Evolutionary conservation across 2,329 filamentous ascomycete genomes (phyloP).

Genomic region (Blastomyces emzantsi): DNA sequence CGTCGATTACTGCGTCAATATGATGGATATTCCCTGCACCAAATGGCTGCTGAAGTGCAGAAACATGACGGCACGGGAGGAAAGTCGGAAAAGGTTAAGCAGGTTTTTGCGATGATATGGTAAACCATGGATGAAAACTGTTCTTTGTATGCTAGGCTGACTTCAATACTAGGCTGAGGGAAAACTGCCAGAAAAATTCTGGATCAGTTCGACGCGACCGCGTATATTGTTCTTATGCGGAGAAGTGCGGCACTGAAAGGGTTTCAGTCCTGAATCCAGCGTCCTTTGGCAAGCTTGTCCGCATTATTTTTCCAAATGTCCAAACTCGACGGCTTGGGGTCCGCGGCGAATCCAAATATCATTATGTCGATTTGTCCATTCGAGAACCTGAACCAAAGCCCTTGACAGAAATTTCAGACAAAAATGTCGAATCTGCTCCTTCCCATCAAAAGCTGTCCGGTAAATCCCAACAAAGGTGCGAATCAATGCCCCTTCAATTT

Average conservation of each 20-base stretch:
- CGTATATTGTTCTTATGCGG: slow-evolving; percentile 93
- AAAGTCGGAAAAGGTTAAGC: slow-evolving; percentile 44
- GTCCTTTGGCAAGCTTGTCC: slow-evolving; percentile 93
- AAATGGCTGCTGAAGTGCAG: slow-evolving; percentile 42
- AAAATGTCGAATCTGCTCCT: neutral
- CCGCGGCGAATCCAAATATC: slow-evolving; percentile 95
- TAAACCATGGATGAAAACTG: slow-evolving; percentile 21
- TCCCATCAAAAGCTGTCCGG: slow-evolving; percentile 12
- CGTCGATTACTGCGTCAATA: slow-evolving; percentile 41
- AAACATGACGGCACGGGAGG: slow-evolving; percentile 42
- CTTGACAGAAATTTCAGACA: slow-evolving; percentile 15
- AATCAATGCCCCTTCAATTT: neutral
- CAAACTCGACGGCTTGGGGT: slow-evolving; percentile 88
- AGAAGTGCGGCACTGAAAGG: slow-evolving; percentile 81
- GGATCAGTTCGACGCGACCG: slow-evolving; percentile 79
- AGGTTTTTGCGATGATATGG: slow-evolving; percentile 46
- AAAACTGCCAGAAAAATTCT: slow-evolving; percentile 39
- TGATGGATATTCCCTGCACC: slow-evolving; percentile 37
- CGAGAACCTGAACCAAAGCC: slow-evolving; percentile 37
- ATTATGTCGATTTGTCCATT: slow-evolving; percentile 56
- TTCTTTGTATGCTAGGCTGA: slow-evolving; percentile 9
- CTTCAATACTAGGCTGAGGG: slow-evolving; percentile 33
- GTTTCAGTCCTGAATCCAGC: slow-evolving; percentile 94
- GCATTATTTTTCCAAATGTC: slow-evolving; percentile 90
- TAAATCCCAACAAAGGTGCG: slow-evolving; percentile 20